These are phyloP conservation scores for Metschnikowia anglica DNA, from an alignment of 805 yeast genomes.

Conservation along the genomic window DNA sequence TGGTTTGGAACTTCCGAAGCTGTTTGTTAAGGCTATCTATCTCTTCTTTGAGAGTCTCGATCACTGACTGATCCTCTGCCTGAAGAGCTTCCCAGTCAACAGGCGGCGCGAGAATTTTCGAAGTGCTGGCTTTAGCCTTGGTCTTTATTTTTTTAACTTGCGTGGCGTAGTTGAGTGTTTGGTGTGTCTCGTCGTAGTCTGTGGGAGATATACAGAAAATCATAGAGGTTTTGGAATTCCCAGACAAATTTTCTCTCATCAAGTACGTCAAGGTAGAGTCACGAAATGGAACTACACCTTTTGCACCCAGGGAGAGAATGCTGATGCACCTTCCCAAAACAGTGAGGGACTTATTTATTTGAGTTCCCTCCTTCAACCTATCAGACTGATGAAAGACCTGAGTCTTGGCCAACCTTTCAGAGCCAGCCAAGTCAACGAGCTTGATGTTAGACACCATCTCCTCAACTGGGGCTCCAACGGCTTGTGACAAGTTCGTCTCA, in stretches of 20 bases:
- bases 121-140: constrained; percentile 47
- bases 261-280: constrained; percentile 77
- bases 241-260: constrained; percentile 73
- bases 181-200: constrained; percentile 74
- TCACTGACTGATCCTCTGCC: constrained; percentile 26
- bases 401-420: constrained; percentile 66
- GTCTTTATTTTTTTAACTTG: constrained; percentile 70
- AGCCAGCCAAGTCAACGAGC: constrained; percentile 80
- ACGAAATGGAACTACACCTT: constrained; percentile 59
- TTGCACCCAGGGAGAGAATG: constrained; percentile 43
- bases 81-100: constrained; percentile 35
- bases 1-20: constrained; percentile 14
- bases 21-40: constrained; percentile 29
- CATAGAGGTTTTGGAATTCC: constrained; percentile 84
- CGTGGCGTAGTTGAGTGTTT: constrained; percentile 75
- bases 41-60: constrained; percentile 32
- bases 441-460: constrained; percentile 60
- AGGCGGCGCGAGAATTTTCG: constrained; percentile 29
- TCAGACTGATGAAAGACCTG: constrained; percentile 55
- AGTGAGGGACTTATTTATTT: constrained; percentile 75
- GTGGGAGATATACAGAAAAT: constrained; percentile 83
- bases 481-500: constrained; percentile 9
- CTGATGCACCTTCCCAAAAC: constrained; percentile 71
- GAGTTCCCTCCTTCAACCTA: constrained; percentile 70
- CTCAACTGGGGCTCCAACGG: constrained; percentile 41